phyloP scores from a whole-genome alignment of 2,329 filamentous ascomycete genomes.

The Coniochaeta hoffmannii region DNA sequence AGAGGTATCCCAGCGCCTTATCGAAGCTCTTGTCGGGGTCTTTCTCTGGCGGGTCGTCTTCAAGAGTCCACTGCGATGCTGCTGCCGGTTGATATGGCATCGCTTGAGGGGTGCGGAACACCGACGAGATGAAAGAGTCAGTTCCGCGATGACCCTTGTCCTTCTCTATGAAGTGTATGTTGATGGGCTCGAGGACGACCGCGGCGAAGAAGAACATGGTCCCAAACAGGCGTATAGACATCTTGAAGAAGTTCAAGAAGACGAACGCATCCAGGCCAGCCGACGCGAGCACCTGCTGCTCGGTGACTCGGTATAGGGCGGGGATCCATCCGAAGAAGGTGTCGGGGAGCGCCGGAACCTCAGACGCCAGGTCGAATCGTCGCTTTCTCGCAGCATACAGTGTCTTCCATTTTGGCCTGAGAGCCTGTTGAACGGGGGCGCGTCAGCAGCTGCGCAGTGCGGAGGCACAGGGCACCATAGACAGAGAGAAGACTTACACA shows the following conservation, averaged over 20 bases:
- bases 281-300: slow-evolving; percentile 82
- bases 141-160: slow-evolving; percentile 4
- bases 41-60: slow-evolving; percentile 13
- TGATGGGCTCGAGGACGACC: slow-evolving; percentile 77
- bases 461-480: background rate
- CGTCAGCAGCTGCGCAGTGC: background rate
- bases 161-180: slow-evolving; percentile 51
- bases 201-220: slow-evolving; percentile 76
- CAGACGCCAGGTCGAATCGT: slow-evolving; percentile 49
- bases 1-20: slow-evolving; percentile 54
- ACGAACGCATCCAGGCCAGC: slow-evolving; percentile 94
- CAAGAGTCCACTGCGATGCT: slow-evolving; percentile 3
- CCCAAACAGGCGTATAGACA: slow-evolving; percentile 78
- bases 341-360: slow-evolving; percentile 72
- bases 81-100: background rate
- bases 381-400: slow-evolving; percentile 86
- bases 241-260: slow-evolving; percentile 92
- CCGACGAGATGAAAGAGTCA: slow-evolving; percentile 4
- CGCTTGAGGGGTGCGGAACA: slow-evolving; percentile 5
- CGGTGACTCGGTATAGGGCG: slow-evolving; percentile 72
- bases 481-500: slow-evolving; percentile 46
- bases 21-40: slow-evolving; percentile 22
- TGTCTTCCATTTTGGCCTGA: slow-evolving; percentile 85
- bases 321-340: slow-evolving; percentile 92
- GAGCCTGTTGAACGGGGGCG: slow-evolving; percentile 43